Base-by-base conservation (phyloP, 148 eudicot genomes). In the Camellia sinensis region DNA sequence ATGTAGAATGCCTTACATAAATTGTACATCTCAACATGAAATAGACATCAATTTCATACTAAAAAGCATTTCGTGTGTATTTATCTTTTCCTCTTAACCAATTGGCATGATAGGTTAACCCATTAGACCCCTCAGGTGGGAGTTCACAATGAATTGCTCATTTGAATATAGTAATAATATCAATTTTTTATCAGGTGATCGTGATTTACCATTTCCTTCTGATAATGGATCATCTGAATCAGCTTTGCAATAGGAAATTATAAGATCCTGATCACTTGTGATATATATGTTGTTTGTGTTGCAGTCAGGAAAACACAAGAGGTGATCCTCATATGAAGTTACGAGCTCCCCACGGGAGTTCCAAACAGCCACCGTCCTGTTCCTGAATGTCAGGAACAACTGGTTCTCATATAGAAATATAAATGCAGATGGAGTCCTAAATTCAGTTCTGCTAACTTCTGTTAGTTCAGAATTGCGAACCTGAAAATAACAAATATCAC, bases 241-340 rank as follows among this genome's bases (percentile, higher is more conserved):
- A 48, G 97, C 97, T 78, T 92, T 96, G 90, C 99, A 96, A 59
- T 96, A 96, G 17, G 99, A 96, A 67, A 96, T 96, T 77, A 96
- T 96, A 60, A 96, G 97, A 88, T 96, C 99, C 86, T 96, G 99
- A 78, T 93, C 98, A 73, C 98, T 93, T 15, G 99, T 96, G 76
- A 96, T 93, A 73, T 96, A 92, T 41, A 96, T 96, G 89, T 93
- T 93, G 95, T 96, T 93, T 12, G 98, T 93, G 81, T 96, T 93
- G 91, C 99, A 96, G 82, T 96, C 98, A 43, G 99, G 97, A 86
- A 92, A 97, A 98, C 99, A 93, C 82, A 96, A 85, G 41, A 93
- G 93, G 85, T 96, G 99, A 86, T 29, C 37, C 37, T 29, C 37
- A 29, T 0, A 29, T 29, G 37, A 29, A 29, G 37, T 29, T 29